Evolutionary conservation across 169 alveolate genomes (phyloP).

Genomic region (Cryptosporidium parvum): DNA sequence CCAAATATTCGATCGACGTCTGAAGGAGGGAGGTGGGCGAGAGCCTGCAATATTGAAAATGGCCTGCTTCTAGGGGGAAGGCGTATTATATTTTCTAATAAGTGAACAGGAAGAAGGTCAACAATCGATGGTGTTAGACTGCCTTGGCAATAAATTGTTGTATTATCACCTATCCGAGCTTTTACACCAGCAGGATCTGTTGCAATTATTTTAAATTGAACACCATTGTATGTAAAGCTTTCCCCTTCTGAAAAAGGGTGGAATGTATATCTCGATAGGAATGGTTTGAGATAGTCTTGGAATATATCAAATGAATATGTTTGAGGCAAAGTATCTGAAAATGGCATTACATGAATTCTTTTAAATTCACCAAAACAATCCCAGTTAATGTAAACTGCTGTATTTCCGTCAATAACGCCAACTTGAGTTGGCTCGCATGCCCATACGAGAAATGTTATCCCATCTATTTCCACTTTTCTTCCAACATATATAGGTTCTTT

Average conservation of each 20-base stretch:
- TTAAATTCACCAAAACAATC: conserved; percentile 78
- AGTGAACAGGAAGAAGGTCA: conserved; percentile 79
- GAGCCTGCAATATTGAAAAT: conserved; percentile 78
- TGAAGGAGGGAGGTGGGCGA: conserved; percentile 80
- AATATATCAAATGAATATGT: conserved; percentile 79
- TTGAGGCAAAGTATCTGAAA: conserved; percentile 80
- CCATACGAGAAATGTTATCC: conserved; percentile 60
- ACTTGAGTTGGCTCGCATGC: conserved; percentile 74
- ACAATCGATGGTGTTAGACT: conserved; percentile 80
- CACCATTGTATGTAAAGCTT: conserved; percentile 81
- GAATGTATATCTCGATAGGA: conserved; percentile 79
- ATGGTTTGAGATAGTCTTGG: conserved; percentile 79
- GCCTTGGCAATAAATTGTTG: conserved; percentile 79
- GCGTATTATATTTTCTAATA: conserved; percentile 76
- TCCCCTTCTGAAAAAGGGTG: conserved; percentile 79
- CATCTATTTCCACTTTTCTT: conserved; percentile 54
- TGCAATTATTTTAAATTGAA: conserved; percentile 82
- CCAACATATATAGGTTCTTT: conserved; percentile 70
- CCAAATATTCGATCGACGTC: conserved; percentile 79
- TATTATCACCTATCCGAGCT: conserved; percentile 79
- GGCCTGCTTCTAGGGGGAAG: conserved; percentile 81
- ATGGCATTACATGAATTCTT: conserved; percentile 79
- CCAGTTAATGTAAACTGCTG: conserved; percentile 61
- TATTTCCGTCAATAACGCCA: conserved; percentile 35
- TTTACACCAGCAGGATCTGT: conserved; percentile 78